Conservation (phyloP, 768 basidiomycete species). For the Tricholoma hemisulphureum region DNA sequence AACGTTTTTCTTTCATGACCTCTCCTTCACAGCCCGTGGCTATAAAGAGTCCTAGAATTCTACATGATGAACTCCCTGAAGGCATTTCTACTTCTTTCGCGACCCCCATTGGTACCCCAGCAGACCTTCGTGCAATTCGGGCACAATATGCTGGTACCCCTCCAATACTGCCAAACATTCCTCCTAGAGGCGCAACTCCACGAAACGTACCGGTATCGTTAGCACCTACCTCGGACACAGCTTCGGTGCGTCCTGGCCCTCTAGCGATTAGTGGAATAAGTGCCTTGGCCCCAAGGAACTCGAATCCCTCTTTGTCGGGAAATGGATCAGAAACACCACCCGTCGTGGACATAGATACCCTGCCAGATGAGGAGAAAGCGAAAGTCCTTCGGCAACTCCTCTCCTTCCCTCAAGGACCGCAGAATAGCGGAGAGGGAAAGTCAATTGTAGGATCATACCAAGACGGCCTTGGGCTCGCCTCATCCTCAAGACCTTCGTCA, state of each 20-base stretch:
- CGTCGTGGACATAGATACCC: conserved; percentile 49
- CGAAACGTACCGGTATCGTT: conserved; percentile 17
- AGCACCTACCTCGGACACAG: conserved; percentile 9
- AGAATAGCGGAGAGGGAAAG: conserved; percentile 27
- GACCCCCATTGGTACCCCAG: conserved; percentile 55
- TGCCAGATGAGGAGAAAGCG: conserved; percentile 83
- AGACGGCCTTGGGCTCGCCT: conserved; percentile 23
- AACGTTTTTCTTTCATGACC: conserved; percentile 47
- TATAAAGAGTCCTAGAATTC: conserved; percentile 38
- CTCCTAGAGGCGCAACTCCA: conserved; percentile 33
- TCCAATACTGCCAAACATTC: conserved; percentile 55
- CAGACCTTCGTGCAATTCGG: conserved; percentile 58
- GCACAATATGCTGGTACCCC: conserved; percentile 60
- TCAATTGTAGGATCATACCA: conserved; percentile 27
- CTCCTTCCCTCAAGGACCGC: conserved; percentile 70
- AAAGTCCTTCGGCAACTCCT: conserved; percentile 79
- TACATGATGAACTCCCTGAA: conserved; percentile 18
- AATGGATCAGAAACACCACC: conserved; percentile 30
- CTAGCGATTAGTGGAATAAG: conserved; percentile 35
- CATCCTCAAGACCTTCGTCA: conserved; percentile 26
- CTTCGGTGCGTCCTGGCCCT: conserved; percentile 13
- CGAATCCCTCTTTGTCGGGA: conserved; percentile 9
- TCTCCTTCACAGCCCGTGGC: conserved; percentile 57
- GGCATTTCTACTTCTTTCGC: conserved; percentile 26
- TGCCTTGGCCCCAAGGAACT: conserved; percentile 31